Conservation (phyloP, 352 stramenopile species). For the Globisporangium middletonii region DNA sequence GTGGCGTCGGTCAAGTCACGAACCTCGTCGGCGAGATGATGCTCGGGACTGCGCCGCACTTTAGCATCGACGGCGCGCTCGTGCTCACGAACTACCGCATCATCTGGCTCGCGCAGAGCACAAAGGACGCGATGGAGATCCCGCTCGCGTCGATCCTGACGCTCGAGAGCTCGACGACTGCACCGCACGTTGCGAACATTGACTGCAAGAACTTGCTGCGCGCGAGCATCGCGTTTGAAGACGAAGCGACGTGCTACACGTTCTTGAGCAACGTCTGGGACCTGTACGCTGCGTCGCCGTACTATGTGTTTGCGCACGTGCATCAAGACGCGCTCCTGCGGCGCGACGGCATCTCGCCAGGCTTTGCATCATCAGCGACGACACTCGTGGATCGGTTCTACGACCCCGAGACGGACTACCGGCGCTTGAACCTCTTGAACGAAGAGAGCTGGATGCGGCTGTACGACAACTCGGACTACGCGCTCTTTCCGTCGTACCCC, state of each 20-base stretch:
- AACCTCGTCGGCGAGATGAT: constrained; percentile 86
- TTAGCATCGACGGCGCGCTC: constrained; percentile 81
- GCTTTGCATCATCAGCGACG: constrained; percentile 35
- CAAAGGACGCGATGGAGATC: constrained; percentile 78
- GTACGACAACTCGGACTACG: constrained; percentile 85
- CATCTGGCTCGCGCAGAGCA: constrained; percentile 79
- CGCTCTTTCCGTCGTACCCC: constrained; percentile 93
- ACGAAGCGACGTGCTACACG: constrained; percentile 71
- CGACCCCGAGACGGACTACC: constrained; percentile 74
- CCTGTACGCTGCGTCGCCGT: constrained; percentile 47
- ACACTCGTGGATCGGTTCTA: constrained; percentile 58
- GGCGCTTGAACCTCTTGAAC: constrained; percentile 68
- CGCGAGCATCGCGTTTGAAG: constrained; percentile 77
- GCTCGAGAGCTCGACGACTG: constrained; percentile 77
- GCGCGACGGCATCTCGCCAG: constrained; percentile 24
- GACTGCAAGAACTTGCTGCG: constrained; percentile 80
- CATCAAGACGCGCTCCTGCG: constrained; percentile 68
- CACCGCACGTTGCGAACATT: constrained; percentile 77
- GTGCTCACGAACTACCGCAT: constrained; percentile 83
- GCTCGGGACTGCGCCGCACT: constrained; percentile 74
- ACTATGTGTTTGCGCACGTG: constrained; percentile 70
- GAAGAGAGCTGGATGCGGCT: constrained; percentile 80
- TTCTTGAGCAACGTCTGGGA: constrained; percentile 74
- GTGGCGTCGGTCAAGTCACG: constrained; percentile 80
- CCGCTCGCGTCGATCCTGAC: constrained; percentile 68